These are phyloP conservation scores for Cicer yamashitae DNA, from an alignment of 306 rosid species.

Conservation along the genomic window DNA sequence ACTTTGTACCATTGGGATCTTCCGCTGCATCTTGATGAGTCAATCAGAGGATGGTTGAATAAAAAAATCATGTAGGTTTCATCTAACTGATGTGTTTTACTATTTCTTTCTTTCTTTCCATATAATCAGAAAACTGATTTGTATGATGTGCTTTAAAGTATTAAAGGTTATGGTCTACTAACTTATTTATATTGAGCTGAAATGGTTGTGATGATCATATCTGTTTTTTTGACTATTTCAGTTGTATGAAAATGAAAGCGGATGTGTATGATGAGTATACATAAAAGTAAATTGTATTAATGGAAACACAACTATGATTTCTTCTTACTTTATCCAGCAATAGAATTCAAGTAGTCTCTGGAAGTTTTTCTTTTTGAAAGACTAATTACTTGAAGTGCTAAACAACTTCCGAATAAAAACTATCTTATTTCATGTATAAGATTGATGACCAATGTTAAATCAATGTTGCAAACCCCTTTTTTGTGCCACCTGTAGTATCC, in stretches of 20 bases:
- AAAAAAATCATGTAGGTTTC: conserved; percentile 73
- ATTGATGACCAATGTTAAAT: too few species aligned
- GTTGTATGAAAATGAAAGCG: not conserved
- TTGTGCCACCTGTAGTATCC: too few species aligned
- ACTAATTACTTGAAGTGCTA: too few species aligned
- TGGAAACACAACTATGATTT: not conserved
- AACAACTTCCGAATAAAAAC: too few species aligned
- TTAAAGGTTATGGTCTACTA: conserved; percentile 18
- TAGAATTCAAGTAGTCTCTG: not conserved
- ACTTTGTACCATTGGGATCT: conserved; percentile 98
- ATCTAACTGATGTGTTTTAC: conserved; percentile 9
- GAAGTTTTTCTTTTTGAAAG: too few species aligned
- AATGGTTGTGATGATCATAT: conserved; percentile 7
- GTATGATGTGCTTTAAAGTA: conserved; percentile 21
- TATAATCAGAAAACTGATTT: conserved; percentile 4
- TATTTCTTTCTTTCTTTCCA: conserved; percentile 29
- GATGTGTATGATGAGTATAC: not conserved
- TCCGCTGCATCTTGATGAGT: conserved; percentile 88
- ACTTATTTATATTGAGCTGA: conserved; percentile 2
- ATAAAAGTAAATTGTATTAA: not conserved
- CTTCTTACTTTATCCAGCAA: conserved; percentile 18
- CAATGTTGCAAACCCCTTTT: too few species aligned
- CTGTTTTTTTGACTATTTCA: conserved; percentile 1
- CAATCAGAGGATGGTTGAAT: conserved; percentile 88
- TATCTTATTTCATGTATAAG: too few species aligned